These are phyloP conservation scores for Gossypium longicalyx DNA, from an alignment of 345 rosid species.

Conservation along the genomic window DNA sequence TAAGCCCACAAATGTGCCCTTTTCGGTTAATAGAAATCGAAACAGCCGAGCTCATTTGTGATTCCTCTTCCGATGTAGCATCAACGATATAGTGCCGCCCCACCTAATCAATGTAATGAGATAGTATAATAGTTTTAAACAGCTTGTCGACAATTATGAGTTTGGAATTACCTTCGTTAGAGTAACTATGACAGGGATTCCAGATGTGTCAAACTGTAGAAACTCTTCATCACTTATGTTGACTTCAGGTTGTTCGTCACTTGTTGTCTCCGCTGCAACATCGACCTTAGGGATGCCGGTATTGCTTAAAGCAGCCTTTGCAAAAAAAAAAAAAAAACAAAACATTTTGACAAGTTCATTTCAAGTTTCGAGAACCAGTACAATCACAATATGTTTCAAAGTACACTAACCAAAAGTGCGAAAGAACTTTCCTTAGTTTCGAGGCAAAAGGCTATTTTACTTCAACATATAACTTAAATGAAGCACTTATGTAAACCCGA, in stretches of 20 bases:
- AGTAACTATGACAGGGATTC: slow-evolving; percentile 67
- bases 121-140: background rate
- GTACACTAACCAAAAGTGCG: background rate
- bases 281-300: slow-evolving; percentile 79
- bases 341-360: background rate
- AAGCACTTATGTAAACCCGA: background rate
- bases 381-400: background rate
- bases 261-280: slow-evolving; percentile 45
- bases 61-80: slow-evolving; percentile 90
- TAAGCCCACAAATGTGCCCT: slow-evolving; percentile 76
- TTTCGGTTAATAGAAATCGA: slow-evolving; percentile 64
- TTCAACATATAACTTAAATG: background rate
- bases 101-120: slow-evolving; percentile 36
- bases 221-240: slow-evolving; percentile 94
- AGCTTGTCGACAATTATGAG: too few relatives aligned
- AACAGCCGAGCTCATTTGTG: slow-evolving; percentile 90
- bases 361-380: background rate
- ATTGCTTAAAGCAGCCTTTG: slow-evolving; percentile 91
- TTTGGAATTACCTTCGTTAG: slow-evolving; percentile 56
- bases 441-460: background rate
- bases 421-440: background rate
- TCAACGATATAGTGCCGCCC: slow-evolving; percentile 73
- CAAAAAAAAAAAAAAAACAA: slow-evolving; percentile 3
- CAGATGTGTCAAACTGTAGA: slow-evolving; percentile 77
- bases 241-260: slow-evolving; percentile 82